phyloP scores from a whole-genome alignment of 73 alveolate species.

The Vitrella brassicaformis region DNA sequence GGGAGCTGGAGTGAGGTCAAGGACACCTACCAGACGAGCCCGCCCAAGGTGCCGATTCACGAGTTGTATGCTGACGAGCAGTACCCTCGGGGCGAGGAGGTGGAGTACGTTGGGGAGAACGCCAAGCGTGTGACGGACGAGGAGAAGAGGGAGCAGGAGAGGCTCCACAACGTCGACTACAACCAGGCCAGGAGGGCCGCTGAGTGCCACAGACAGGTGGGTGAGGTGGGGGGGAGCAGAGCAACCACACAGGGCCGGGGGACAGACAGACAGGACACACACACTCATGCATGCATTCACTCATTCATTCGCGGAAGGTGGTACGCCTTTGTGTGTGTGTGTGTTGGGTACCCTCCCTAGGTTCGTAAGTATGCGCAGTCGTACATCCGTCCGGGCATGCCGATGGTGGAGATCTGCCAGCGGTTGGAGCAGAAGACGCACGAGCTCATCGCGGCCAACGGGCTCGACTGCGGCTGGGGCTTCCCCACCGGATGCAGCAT shows the following conservation, averaged over 20 bases:
- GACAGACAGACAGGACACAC: neutral
- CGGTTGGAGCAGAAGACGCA: slow-evolving; percentile 67
- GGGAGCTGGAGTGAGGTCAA: slow-evolving; percentile 10
- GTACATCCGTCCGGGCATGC: slow-evolving; percentile 75
- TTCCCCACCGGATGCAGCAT: slow-evolving; percentile 78
- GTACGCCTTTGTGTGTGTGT: neutral
- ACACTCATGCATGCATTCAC: no score
- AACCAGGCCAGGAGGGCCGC: slow-evolving; percentile 76
- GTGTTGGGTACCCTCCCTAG: neutral
- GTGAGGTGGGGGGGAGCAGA: neutral
- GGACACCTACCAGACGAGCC: slow-evolving; percentile 7
- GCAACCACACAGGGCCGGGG: neutral
- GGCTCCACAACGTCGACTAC: slow-evolving; percentile 55
- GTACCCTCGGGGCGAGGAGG: slow-evolving; percentile 70
- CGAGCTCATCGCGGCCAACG: slow-evolving; percentile 71
- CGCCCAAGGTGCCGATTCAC: slow-evolving; percentile 17
- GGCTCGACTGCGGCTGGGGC: slow-evolving; percentile 74
- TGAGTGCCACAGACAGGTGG: slow-evolving; percentile 82
- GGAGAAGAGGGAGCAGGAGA: slow-evolving; percentile 73
- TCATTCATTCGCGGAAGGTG: no score
- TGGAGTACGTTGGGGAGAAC: slow-evolving; percentile 68
- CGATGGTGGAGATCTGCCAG: slow-evolving; percentile 72
- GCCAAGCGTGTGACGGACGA: slow-evolving; percentile 57
- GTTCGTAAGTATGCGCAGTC: slow-evolving; percentile 71
- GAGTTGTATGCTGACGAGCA: slow-evolving; percentile 56